A percentile compares a stretch with the other conserved stretches of the same genome.
These are phyloP conservation scores for Ogataea saltuana DNA, from an alignment of 805 yeast species.

Conservation along the genomic window DNA sequence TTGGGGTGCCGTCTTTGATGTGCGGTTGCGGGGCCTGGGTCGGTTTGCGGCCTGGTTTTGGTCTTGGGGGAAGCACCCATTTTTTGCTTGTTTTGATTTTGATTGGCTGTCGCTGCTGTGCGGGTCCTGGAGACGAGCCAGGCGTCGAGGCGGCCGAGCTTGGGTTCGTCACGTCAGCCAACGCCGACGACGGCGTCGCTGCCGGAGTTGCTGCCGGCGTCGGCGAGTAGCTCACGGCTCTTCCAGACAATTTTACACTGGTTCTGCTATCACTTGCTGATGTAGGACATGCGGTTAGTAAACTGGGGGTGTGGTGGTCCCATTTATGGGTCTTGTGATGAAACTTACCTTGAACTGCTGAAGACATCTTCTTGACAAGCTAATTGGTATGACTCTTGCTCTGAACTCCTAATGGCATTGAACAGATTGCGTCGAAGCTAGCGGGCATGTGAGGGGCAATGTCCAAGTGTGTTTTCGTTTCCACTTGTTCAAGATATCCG, in stretches of 20 bases:
- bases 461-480: too few relatives aligned
- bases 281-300: slow-evolving; percentile 2
- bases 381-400: neutral
- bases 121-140: slow-evolving; percentile 13
- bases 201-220: slow-evolving; percentile 4
- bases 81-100: slow-evolving; percentile 64
- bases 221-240: slow-evolving; percentile 5
- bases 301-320: too few relatives aligned
- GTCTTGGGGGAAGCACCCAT: slow-evolving; percentile 86
- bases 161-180: slow-evolving; percentile 9
- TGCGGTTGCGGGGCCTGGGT: slow-evolving; percentile 17
- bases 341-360: slow-evolving; percentile 5
- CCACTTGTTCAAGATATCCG: too few relatives aligned
- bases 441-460: neutral
- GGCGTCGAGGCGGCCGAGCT: slow-evolving; percentile 14
- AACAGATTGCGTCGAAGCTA: neutral
- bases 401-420: neutral
- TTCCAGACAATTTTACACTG: neutral
- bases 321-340: too few relatives aligned
- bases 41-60: slow-evolving; percentile 69
- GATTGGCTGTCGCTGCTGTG: slow-evolving; percentile 20
- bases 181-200: neutral
- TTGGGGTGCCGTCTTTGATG: slow-evolving; percentile 8
- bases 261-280: slow-evolving; percentile 1
- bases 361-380: slow-evolving; percentile 2